Evolutionary conservation across 306 rosid species (phyloP).

Genomic region (Acacia crassicarpa): DNA sequence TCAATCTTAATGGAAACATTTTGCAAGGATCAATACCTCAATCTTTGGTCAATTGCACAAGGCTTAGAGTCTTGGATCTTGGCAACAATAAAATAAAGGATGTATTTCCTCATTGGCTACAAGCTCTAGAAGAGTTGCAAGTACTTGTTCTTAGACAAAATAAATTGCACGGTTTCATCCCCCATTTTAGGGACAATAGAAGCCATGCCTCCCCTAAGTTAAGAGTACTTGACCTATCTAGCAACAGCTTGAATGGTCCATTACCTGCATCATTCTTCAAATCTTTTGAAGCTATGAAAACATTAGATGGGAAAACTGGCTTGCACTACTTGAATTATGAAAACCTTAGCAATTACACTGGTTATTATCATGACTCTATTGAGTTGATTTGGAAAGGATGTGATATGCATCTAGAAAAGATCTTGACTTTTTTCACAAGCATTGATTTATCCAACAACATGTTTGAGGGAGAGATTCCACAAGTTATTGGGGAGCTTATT

Average conservation of each 20-base stretch:
- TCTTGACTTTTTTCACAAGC: neutral
- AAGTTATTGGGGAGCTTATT: neutral
- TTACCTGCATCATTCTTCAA: neutral
- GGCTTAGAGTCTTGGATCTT: neutral
- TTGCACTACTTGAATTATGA: neutral
- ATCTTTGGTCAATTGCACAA: neutral
- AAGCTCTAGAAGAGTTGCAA: neutral
- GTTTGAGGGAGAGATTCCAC: neutral
- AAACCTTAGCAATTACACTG: too few relatives aligned
- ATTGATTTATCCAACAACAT: neutral
- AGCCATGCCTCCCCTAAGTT: neutral
- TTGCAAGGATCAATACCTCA: neutral
- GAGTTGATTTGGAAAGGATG: neutral
- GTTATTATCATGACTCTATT: neutral
- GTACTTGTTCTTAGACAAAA: neutral
- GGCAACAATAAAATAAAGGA: neutral
- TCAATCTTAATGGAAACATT: neutral
- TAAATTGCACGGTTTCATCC: neutral
- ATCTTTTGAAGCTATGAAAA: neutral
- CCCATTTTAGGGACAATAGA: neutral
- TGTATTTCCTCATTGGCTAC: neutral
- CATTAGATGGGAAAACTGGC: neutral
- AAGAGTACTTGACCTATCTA: neutral
- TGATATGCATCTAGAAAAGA: neutral
- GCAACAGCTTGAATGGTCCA: neutral